A percentile compares a stretch with the other conserved stretches of the same genome.
Evolutionary conservation across 805 yeast genomes (phyloP).

Genomic region (Sugiyamaella smithiae): DNA sequence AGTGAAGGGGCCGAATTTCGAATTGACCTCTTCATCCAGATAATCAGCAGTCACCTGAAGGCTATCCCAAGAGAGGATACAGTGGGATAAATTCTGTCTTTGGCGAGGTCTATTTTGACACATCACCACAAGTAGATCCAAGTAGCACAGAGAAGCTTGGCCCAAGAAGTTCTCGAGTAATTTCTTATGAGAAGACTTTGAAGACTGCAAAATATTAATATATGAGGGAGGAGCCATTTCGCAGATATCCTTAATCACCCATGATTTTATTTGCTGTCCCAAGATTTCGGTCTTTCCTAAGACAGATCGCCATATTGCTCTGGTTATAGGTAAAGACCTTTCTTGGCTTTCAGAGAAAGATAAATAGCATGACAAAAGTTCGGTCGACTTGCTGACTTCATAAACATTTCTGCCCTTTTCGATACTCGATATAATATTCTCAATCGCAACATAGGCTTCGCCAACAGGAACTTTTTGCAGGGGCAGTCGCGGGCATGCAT

Average conservation of each 20-base stretch:
- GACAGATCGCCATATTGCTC: conserved; percentile 27
- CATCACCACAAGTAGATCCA: conserved; percentile 45
- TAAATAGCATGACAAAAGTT: conserved; percentile 32
- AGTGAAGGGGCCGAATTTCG: neutral
- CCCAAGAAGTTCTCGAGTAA: conserved; percentile 34
- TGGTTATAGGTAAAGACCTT: conserved; percentile 26
- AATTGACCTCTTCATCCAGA: conserved; percentile 47
- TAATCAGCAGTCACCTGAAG: conserved; percentile 72
- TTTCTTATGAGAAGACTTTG: conserved; percentile 36
- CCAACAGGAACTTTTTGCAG: conserved; percentile 16
- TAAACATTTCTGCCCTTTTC: conserved; percentile 16
- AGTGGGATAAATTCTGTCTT: conserved; percentile 66
- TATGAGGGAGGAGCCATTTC: conserved; percentile 30
- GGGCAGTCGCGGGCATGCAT: conserved; percentile 27
- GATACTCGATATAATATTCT: conserved; percentile 20
- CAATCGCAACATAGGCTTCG: conserved; percentile 26
- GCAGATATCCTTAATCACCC: conserved; percentile 41
- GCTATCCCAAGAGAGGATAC: conserved; percentile 66
- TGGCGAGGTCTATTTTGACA: conserved; percentile 77
- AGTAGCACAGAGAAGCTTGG: conserved; percentile 42
- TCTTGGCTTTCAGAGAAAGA: conserved; percentile 29
- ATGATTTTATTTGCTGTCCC: conserved; percentile 20
- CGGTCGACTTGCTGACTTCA: conserved; percentile 27
- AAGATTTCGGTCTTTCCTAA: conserved; percentile 11
- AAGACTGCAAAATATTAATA: conserved; percentile 5